Percentiles rank a stretch among this genome's conserved stretches.
phyloP scores from a whole-genome alignment of 148 eudicot genomes.

The Chenopodium album region DNA sequence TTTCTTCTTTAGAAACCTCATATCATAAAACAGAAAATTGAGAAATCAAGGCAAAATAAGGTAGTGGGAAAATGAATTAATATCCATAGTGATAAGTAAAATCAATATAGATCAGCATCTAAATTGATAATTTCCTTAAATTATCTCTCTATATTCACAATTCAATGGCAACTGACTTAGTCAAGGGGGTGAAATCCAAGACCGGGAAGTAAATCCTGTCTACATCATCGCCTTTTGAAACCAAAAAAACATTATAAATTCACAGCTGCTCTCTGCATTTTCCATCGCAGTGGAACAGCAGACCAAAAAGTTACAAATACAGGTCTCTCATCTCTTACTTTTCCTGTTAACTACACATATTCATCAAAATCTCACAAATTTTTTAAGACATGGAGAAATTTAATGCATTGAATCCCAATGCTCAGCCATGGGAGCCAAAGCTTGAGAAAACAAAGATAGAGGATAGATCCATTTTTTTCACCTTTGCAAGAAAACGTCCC shows the following conservation, averaged over 20 bases:
- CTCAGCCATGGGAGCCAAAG: constrained; percentile 18
- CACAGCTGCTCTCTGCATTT: neutral
- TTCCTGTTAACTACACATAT: neutral
- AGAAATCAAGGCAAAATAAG: neutral
- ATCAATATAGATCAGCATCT: neutral
- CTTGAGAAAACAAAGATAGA: constrained; percentile 1
- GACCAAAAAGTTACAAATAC: neutral
- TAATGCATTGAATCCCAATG: constrained; percentile 19
- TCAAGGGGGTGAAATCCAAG: too few species aligned
- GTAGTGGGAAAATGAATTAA: neutral
- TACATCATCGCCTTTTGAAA: too few species aligned
- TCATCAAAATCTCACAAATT: neutral
- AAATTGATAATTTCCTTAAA: neutral
- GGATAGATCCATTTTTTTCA: constrained; percentile 18
- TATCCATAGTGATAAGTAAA: neutral
- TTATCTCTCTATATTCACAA: too few species aligned
- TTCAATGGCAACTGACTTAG: too few species aligned
- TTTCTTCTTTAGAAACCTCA: neutral
- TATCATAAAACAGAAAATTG: neutral
- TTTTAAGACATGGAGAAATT: constrained; percentile 3
- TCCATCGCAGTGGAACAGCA: neutral
- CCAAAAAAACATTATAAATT: constrained; percentile 1
- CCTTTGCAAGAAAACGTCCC: constrained; percentile 14
- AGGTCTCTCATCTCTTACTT: neutral
- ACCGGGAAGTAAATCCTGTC: too few species aligned